Evolutionary conservation across 2,329 filamentous ascomycete genomes (phyloP).

Genomic region (Cephalotrichum gorgonifer): DNA sequence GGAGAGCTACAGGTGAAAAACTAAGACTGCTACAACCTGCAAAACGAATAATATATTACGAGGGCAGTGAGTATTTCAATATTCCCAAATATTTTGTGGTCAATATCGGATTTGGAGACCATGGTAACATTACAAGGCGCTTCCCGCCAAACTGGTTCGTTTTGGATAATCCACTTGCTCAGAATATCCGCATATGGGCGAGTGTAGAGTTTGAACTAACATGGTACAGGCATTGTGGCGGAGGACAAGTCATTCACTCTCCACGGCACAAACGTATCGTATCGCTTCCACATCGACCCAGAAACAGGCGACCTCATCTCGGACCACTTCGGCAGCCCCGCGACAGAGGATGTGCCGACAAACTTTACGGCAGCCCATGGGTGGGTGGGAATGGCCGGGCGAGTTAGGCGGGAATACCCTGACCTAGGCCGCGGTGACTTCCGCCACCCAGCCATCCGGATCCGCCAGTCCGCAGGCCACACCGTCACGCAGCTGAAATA

Average conservation of each 20-base stretch:
- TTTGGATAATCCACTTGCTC: no score
- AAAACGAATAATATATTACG: no score
- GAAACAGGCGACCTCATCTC: slow-evolving; percentile 44
- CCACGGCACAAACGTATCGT: slow-evolving; percentile 45
- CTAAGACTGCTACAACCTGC: no score
- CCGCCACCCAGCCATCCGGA: slow-evolving; percentile 48
- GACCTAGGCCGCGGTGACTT: slow-evolving; percentile 55
- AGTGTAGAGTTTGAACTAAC: no score
- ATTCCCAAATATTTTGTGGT: no score
- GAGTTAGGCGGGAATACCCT: slow-evolving; percentile 50
- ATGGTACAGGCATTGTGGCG: slow-evolving; percentile 23
- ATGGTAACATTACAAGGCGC: no score
- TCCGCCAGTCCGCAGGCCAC: slow-evolving; percentile 46
- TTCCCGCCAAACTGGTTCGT: no score
- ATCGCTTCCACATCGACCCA: slow-evolving; percentile 52
- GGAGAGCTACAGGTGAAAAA: no score
- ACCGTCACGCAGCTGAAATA: slow-evolving; percentile 50
- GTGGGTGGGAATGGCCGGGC: slow-evolving; percentile 39
- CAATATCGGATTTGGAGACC: no score
- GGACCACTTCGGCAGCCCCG: slow-evolving; percentile 50
- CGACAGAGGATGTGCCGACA: slow-evolving; percentile 38
- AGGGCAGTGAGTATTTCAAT: no score
- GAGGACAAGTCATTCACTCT: slow-evolving; percentile 45
- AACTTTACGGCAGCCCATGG: slow-evolving; percentile 28
- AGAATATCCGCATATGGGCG: no score